Percentiles rank a stretch among this genome's conserved stretches.
phyloP scores from a whole-genome alignment of 1,284 basidiomycete species.

The Sphaerobolus stellatus region DNA sequence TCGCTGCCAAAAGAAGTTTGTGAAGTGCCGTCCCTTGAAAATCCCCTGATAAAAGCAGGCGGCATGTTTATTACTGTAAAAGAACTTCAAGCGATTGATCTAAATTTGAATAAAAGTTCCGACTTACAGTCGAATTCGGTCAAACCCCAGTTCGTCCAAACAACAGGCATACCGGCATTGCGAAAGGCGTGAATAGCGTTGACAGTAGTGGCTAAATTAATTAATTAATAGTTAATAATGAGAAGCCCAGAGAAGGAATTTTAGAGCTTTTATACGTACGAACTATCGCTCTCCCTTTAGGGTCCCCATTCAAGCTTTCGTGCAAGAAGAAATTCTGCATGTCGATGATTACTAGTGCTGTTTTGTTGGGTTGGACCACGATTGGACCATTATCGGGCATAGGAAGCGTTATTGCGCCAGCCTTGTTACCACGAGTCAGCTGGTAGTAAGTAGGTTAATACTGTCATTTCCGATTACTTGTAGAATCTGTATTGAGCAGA shows the following conservation, averaged over 20 bases:
- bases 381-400: slow-evolving; percentile 6
- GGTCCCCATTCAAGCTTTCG: background rate
- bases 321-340: slow-evolving; percentile 16
- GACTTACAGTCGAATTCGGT: slow-evolving; percentile 12
- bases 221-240: slow-evolving; percentile 12
- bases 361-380: slow-evolving; percentile 10
- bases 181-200: slow-evolving; percentile 16
- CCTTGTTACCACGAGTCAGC: background rate
- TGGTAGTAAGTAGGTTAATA: too few relatives aligned
- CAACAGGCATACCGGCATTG: slow-evolving; percentile 13
- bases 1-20: slow-evolving; percentile 15
- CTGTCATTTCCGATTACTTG: too few relatives aligned
- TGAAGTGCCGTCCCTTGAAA: slow-evolving; percentile 4
- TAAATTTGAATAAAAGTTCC: background rate
- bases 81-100: background rate
- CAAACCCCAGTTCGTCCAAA: slow-evolving; percentile 18
- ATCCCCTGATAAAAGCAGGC: slow-evolving; percentile 13
- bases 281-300: slow-evolving; percentile 1
- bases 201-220: slow-evolving; percentile 5
- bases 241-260: slow-evolving; percentile 8
- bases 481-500: background rate
- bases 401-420: background rate
- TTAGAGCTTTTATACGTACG: too few relatives aligned
- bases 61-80: slow-evolving; percentile 12
- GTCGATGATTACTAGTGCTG: slow-evolving; percentile 19